Conservation (phyloP, 1,139 yeast genomes). For the Diutina neorugosa region DNA sequence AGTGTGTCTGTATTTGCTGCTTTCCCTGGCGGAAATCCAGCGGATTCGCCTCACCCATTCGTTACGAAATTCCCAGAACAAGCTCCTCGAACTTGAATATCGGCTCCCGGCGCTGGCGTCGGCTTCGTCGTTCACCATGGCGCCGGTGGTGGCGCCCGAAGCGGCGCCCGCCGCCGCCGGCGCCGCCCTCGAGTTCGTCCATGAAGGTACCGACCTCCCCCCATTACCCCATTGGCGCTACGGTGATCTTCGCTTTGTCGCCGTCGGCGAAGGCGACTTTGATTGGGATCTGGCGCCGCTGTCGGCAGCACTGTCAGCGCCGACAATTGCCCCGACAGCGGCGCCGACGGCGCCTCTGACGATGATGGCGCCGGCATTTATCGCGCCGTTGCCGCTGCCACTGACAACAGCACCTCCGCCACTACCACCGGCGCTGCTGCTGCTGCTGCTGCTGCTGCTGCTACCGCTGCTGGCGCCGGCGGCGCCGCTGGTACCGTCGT, state of each 20-base stretch:
- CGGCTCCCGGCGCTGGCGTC: slow-evolving; percentile 15
- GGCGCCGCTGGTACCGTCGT: background rate
- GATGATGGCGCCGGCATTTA: background rate
- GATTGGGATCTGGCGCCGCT: background rate
- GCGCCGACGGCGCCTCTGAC: too few relatives aligned
- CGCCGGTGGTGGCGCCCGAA: too few relatives aligned
- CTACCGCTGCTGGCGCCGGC: background rate
- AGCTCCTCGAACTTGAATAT: slow-evolving; percentile 16
- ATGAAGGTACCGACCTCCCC: background rate
- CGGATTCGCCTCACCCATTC: slow-evolving; percentile 19
- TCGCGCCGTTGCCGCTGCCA: background rate
- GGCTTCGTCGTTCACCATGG: background rate
- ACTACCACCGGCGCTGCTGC: background rate
- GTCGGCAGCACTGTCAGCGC: background rate
- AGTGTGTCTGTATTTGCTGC: slow-evolving; percentile 21
- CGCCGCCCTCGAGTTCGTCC: background rate
- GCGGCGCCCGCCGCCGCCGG: background rate
- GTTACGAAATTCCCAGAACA: slow-evolving; percentile 19
- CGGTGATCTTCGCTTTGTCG: background rate
- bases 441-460: too few relatives aligned
- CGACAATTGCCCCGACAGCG: background rate
- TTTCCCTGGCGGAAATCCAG: slow-evolving; percentile 16
- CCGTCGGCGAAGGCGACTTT: background rate
- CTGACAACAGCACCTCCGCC: background rate
- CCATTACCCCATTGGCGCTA: background rate